Base-by-base conservation (phyloP, 768 basidiomycete species). In the Leccinum arenicola region DNA sequence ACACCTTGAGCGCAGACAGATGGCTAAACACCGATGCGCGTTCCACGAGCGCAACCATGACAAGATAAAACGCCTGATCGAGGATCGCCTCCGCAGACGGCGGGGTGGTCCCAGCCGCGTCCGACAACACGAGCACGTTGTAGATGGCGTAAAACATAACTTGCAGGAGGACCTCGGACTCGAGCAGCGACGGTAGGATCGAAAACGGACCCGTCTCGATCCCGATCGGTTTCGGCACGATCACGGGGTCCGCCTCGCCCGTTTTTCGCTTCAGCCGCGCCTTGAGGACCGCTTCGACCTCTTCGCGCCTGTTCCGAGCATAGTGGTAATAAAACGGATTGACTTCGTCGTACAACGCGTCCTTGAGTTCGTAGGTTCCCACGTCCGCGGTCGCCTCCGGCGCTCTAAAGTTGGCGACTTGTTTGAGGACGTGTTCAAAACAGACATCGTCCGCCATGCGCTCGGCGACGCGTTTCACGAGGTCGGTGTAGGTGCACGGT, bases 261-360 rank as follows among this genome's bases (percentile, higher is more conserved):
- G 80, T 82, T 63, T 78, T 79, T 77, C 87, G 89, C 78, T 83
- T 87, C 54, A 87, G 65, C 48, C 91, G 80, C 51, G 79, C 82
- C 60, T 84, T 80, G 51, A 95, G 75, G 4, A 90, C 82, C 45
- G 79, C 83, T 67, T 95, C 93, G 25, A 93, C 96, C 70, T 95
- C 92, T 66, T 96, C 93, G 43, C 95, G 83, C 65, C 93, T 88
- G 75, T 98, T 98, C 43, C 95, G 82, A 15, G 92, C 89, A 71
- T 97, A 98, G 69, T 98, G 95, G 69, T 89, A 91, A 77, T 95
- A 97, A 76, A 95, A 97, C 0, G 95, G 95, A 66, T 98, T 91
- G 62, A 98, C 89, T 62, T 97, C 91, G 61, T 87, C 88, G 71
- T 85, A 94, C 19, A 78, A 79, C 64, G 89, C 90, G 50, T 93